These are phyloP conservation scores for Cicer cuneatum DNA, from an alignment of 306 rosid genomes.

Conservation along the genomic window DNA sequence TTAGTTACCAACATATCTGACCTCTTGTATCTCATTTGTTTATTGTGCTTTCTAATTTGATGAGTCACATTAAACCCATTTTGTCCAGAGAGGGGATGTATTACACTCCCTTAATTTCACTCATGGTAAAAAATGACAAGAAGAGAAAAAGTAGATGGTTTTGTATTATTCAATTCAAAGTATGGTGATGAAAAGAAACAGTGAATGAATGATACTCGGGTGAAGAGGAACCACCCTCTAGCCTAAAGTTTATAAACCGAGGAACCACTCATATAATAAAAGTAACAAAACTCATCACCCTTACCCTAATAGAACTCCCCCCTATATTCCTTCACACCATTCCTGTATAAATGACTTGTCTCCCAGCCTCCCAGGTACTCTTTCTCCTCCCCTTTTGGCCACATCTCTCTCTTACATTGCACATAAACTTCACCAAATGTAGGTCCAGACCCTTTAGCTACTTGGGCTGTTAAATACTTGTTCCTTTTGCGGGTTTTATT, in stretches of 20 bases:
- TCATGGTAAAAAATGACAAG: not conserved
- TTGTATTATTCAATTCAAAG: not conserved
- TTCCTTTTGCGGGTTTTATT: not conserved
- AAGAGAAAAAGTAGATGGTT: not conserved
- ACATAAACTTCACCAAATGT: not conserved
- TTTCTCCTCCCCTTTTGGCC: not conserved
- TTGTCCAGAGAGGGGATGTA: not conserved
- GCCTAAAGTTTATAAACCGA: not conserved
- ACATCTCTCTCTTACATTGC: not conserved
- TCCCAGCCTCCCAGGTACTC: not conserved
- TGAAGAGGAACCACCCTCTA: not conserved
- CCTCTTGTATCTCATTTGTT: slow-evolving; percentile 17
- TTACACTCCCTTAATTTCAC: not conserved
- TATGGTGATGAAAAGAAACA: slow-evolving; percentile 12
- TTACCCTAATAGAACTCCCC: slow-evolving; percentile 7
- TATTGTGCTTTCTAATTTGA: not conserved
- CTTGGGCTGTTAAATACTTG: not conserved
- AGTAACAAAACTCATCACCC: not conserved
- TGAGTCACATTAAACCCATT: slow-evolving; percentile 23
- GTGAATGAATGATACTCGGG: not conserved
- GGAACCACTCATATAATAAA: not conserved
- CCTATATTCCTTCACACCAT: not conserved
- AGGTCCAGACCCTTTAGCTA: not conserved
- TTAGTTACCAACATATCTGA: not conserved
- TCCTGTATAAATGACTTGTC: not conserved